phyloP scores from a whole-genome alignment of 2,329 filamentous ascomycete species.

The Arthroderma sp. region DNA sequence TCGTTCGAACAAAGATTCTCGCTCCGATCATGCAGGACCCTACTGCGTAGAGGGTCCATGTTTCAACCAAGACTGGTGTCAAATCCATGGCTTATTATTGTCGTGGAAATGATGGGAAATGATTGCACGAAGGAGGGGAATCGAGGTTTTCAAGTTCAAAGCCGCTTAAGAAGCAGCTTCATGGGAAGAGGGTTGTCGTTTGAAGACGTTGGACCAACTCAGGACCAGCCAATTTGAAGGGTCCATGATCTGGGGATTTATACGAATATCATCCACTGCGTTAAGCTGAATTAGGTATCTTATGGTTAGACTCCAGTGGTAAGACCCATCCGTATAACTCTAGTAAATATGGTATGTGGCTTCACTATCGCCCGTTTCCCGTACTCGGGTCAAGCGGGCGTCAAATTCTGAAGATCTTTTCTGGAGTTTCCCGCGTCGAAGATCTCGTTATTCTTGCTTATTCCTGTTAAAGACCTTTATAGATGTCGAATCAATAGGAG shows the following conservation, averaged over 20 bases:
- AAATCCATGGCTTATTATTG: not conserved
- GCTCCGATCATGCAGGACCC: constrained; percentile 24
- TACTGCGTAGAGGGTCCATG: constrained; percentile 29
- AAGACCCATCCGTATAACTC: not conserved
- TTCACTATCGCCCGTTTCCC: constrained; percentile 2
- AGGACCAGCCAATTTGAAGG: not conserved
- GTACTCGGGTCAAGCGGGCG: constrained; percentile 1
- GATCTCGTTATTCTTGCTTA: not conserved
- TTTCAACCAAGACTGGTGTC: constrained; percentile 19
- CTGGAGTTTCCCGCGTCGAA: constrained; percentile 1
- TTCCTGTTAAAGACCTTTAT: not conserved
- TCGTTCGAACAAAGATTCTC: constrained; percentile 25
- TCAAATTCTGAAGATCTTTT: not conserved
- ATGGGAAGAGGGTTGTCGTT: not conserved
- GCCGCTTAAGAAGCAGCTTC: not conserved
- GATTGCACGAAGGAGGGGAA: not conserved
- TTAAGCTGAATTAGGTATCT: not conserved
- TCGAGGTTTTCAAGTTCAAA: not conserved
- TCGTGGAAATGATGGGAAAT: not conserved
- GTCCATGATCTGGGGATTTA: not conserved
- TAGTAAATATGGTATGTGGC: not conserved
- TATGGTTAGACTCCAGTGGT: not conserved
- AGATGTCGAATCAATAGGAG: not conserved
- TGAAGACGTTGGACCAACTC: not conserved
- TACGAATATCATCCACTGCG: not conserved